Percentiles rank a stretch among this genome's conserved stretches.
Evolutionary conservation across 352 stramenopile species (phyloP).

Genomic region (Nothophytophthora sp.): DNA sequence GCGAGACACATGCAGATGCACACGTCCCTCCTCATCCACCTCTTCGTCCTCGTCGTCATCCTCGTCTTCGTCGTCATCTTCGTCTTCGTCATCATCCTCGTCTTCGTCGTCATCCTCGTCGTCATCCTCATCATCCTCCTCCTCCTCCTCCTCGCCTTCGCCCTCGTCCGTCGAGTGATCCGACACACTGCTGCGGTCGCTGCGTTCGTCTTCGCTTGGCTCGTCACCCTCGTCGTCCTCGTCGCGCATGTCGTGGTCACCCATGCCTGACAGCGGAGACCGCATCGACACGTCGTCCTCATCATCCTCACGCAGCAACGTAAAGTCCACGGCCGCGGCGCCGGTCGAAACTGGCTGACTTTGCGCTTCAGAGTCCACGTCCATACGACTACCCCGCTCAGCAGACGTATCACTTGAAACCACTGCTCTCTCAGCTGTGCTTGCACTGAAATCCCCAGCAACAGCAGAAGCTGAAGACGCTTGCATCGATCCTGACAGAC

Average conservation of each 20-base stretch:
- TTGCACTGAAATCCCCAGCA: conserved; percentile 1
- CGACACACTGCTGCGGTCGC: conserved; percentile 63
- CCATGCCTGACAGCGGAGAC: conserved; percentile 43
- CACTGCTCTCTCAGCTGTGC: not conserved
- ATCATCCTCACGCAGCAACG: conserved; percentile 23
- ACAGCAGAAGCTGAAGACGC: not conserved
- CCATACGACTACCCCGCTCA: conserved; percentile 13
- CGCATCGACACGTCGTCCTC: conserved; percentile 73
- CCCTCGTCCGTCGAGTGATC: conserved; percentile 51
- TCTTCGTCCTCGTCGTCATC: conserved; percentile 50
- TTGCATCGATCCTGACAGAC: not conserved
- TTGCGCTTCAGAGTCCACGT: conserved; percentile 13
- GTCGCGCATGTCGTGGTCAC: conserved; percentile 64
- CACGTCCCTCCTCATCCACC: conserved; percentile 64
- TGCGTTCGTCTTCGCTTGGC: conserved; percentile 54
- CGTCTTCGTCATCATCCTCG: conserved; percentile 57
- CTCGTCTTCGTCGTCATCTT: conserved; percentile 60
- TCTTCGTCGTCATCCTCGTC: conserved; percentile 75
- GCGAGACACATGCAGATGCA: conserved; percentile 52
- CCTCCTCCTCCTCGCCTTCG: conserved; percentile 40
- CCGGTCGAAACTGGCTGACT: conserved; percentile 1
- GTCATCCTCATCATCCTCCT: conserved; percentile 35
- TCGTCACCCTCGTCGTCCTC: conserved; percentile 43
- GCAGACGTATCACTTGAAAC: too few species aligned
- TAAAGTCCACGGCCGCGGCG: conserved; percentile 20